Evolutionary conservation across 805 yeast genomes (phyloP), one percentile per base, ranked within the genome.

Genomic region (Candida ovalis): DNA sequence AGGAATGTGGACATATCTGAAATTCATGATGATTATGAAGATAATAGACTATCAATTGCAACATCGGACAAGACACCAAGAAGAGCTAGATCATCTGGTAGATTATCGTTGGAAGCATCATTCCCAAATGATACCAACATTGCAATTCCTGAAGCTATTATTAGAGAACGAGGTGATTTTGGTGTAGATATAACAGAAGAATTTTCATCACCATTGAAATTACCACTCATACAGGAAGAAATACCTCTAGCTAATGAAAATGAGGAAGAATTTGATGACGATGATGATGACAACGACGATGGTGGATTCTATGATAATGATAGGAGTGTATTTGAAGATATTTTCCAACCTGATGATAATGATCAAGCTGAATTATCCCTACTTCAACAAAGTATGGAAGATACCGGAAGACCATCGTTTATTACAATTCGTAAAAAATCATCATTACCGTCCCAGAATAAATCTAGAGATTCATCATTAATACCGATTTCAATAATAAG

Each of bases 71-170:
- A 42, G 43, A 54, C 56, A 5, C 58, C 58, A 18, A 50, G 59
- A 47, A 50, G 49, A 38, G 59, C 56, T 7, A 43, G 59, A 33
- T 25, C 55, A 19, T 57, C 64, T 10, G 50, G 56, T 43, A 36
- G 68, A 27, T 46, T 64, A 23, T 62, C 68, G 0, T 23, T 62
- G 13, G 64, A 60, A 18, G 53, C 56, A 3, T 48, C 64, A 2
- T 19, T 58, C 5, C 54, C 59, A 4, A 52, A 55, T n/a, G 65
- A 64, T 13, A 57, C 68, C 1, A 64, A 62, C 42, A 57, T 67
- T 21, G 70, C 71, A 1, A 45, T 67, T 7, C 71, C 71, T 1
- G 66, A 65, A 46, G 71, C 69, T 15, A 62, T 67, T 10, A 55
- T 65, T 2, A 47, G 64, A 27, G 62, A 63, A 42, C 55, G 55